These are phyloP conservation scores for Hypoxylon sp. DNA, from an alignment of 2,329 filamentous ascomycete species.

Conservation along the genomic window DNA sequence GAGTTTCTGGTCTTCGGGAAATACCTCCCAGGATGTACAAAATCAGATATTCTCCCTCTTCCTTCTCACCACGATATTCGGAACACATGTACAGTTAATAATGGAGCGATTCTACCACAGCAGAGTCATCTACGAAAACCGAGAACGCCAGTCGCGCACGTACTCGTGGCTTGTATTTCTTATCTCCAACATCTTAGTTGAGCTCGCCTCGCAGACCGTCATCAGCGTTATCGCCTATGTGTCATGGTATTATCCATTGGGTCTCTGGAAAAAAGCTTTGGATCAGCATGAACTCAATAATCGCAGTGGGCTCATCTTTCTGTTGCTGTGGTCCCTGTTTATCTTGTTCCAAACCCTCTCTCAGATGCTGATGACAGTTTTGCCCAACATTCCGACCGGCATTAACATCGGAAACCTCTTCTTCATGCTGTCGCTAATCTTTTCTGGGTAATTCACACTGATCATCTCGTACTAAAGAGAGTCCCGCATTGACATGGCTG, in stretches of 20 bases:
- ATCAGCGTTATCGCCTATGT: conserved; percentile 3
- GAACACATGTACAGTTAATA: conserved; percentile 81
- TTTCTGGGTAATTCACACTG: conserved; percentile 25
- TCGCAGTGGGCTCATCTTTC: conserved; percentile 15
- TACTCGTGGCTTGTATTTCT: conserved; percentile 89
- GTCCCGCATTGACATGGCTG: neutral
- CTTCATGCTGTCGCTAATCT: conserved; percentile 20
- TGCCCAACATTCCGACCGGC: neutral
- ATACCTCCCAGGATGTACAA: conserved; percentile 77
- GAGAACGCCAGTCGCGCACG: conserved; percentile 82
- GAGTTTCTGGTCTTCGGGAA: conserved; percentile 75
- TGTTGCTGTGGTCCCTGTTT: conserved; percentile 12
- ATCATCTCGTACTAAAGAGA: conserved; percentile 3
- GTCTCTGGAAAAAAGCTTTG: conserved; percentile 12
- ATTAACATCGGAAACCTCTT: conserved; percentile 9
- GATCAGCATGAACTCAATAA: conserved; percentile 8
- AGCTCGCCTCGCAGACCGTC: conserved; percentile 64
- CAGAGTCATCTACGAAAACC: conserved; percentile 82
- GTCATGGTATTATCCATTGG: conserved; percentile 31
- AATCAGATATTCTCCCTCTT: conserved; percentile 62
- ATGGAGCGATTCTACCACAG: conserved; percentile 88
- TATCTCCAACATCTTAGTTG: conserved; percentile 82
- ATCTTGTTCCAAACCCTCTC: conserved; percentile 1
- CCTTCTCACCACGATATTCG: conserved; percentile 71
- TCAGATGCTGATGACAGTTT: neutral